Conservation (phyloP, 1,284 basidiomycete genomes). For the Dichomitus squalens region DNA sequence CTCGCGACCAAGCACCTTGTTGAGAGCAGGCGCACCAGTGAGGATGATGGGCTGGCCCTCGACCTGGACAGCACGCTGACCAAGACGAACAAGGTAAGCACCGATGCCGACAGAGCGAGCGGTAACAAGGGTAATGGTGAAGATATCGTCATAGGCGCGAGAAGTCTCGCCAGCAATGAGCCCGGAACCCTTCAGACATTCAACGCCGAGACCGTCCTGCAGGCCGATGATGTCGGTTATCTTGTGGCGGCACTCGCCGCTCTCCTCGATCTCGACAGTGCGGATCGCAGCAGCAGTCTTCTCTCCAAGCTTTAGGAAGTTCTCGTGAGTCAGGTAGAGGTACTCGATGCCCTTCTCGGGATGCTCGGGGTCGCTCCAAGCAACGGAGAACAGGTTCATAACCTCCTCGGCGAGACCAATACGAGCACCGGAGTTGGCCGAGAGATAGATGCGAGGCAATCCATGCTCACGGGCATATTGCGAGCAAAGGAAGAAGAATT, state of each 20-base stretch:
- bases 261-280: conserved; percentile 83
- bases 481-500: conserved; percentile 95
- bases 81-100: conserved; percentile 97
- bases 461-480: conserved; percentile 90
- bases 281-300: conserved; percentile 80
- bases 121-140: conserved; percentile 98
- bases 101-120: conserved; percentile 99
- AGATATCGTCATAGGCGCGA: conserved; percentile 98
- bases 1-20: conserved; percentile 99
- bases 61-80: conserved; percentile 97
- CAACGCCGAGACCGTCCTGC: conserved; percentile 97
- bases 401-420: conserved; percentile 96
- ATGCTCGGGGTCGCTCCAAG: conserved; percentile 81
- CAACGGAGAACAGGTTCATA: conserved; percentile 86
- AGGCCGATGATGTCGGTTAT: conserved; percentile 97
- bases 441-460: conserved; percentile 94
- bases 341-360: conserved; percentile 98
- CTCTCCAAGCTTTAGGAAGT: conserved; percentile 81
- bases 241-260: conserved; percentile 89
- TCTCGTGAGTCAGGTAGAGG: conserved; percentile 91
- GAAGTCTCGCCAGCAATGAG: conserved; percentile 99
- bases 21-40: conserved; percentile 95
- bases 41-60: conserved; percentile 99
- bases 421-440: conserved; percentile 97
- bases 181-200: conserved; percentile 94